Conservation (phyloP, 2,329 filamentous ascomycete species). For the Pyricularia pennisetigena region DNA sequence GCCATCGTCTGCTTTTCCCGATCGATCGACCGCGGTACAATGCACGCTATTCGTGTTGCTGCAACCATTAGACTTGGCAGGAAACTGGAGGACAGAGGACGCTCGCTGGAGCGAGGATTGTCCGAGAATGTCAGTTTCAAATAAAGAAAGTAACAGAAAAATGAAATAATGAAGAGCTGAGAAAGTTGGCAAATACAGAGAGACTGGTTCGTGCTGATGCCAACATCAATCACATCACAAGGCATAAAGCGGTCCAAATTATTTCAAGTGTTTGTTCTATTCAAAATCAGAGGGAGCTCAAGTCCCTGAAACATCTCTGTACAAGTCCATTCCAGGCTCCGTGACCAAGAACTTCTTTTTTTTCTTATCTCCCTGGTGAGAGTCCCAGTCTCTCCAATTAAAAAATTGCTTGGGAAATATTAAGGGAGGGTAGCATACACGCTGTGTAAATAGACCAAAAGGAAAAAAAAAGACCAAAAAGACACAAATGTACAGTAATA, state of each 20-base stretch:
- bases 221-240: neutral
- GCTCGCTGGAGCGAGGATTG: too few relatives aligned
- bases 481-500: neutral
- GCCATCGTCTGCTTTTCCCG: neutral
- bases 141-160: too few relatives aligned
- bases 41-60: neutral
- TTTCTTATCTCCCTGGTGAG: neutral
- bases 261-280: neutral
- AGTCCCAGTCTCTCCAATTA: neutral
- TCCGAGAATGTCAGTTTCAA: too few relatives aligned
- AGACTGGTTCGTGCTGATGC: too few relatives aligned
- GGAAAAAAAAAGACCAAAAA: neutral
- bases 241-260: neutral
- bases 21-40: neutral
- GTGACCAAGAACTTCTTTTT: neutral
- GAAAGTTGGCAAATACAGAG: too few relatives aligned
- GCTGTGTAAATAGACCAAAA: neutral
- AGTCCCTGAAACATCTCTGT: neutral
- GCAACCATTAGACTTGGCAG: neutral
- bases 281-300: neutral
- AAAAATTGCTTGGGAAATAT: neutral
- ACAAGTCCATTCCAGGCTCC: neutral
- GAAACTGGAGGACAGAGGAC: neutral
- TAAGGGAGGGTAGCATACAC: constrained; percentile 3
- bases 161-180: too few relatives aligned